Percentiles rank a stretch among this genome's conserved stretches.
Evolutionary conservation across 208 protist species (phyloP).

Genomic region (Wallacemonas sp.): DNA sequence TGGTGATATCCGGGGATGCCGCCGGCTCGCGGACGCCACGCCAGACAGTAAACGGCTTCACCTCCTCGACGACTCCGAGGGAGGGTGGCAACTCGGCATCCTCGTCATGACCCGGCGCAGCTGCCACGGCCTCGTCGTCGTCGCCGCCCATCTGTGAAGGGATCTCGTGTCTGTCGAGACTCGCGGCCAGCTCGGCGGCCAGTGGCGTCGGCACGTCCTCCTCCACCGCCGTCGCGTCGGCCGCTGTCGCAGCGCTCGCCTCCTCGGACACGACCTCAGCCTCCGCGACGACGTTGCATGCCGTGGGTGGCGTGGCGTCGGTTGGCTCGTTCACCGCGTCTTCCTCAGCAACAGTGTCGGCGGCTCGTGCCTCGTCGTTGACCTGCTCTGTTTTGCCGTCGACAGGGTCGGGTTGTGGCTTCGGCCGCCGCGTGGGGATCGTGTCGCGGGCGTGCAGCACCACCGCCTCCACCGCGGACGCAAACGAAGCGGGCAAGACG

Average conservation of each 20-base stretch:
- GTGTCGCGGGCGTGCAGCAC: constrained; percentile 25
- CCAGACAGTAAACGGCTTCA: constrained; percentile 15
- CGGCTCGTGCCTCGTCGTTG: too few species aligned
- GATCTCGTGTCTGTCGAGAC: constrained; percentile 59
- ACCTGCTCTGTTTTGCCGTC: background rate
- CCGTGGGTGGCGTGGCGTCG: too few species aligned
- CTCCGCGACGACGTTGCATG: background rate
- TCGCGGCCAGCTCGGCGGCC: constrained; percentile 27
- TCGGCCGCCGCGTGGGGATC: constrained; percentile 6
- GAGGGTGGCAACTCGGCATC: background rate
- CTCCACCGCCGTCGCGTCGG: constrained; percentile 5
- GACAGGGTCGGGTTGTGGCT: background rate
- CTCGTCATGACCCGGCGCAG: background rate
- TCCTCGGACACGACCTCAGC: constrained; percentile 8
- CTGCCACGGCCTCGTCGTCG: background rate
- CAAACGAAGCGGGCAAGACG: constrained; percentile 25
- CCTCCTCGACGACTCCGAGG: constrained; percentile 8
- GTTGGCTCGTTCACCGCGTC: too few species aligned
- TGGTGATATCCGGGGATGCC: background rate
- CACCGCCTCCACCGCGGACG: constrained; percentile 28
- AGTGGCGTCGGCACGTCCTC: constrained; percentile 28
- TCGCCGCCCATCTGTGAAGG: constrained; percentile 33
- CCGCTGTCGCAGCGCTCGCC: background rate
- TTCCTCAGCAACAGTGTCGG: too few species aligned
- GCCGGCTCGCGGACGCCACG: background rate